Base-by-base conservation (phyloP, 768 basidiomycete species). In the Suillus placidus region DNA sequence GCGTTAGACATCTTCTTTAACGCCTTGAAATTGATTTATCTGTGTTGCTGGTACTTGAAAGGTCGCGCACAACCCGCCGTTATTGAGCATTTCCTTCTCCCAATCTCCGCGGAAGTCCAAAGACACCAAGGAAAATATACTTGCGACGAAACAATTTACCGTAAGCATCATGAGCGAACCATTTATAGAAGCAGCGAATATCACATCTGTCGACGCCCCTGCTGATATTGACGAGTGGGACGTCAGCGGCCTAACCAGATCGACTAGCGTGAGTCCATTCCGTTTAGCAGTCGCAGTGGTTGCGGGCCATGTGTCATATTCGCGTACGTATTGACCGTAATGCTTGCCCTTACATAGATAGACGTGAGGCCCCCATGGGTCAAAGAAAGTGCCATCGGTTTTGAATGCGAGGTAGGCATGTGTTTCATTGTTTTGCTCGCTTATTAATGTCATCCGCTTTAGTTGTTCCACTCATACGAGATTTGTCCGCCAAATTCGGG, bases 151-250 rank as follows among this genome's bases (percentile, higher is more conserved):
- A 66, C 82, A 90, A 71, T 94, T 93, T 74, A 87, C 87, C 9
- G 85, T 89, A 60, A 90, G 86, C 70, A 86, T 90, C 61, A 86
- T 94, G 69, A 90, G 87, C 63, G 89, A 92, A 73, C 77, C 85
- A 0, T 85, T 88, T 68, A 76, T 82, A 58, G 85, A 88, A 69
- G 83, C 84, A 3, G 86, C 85, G 9, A 88, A 89, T 71, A 75
- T 77, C 58, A 79, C 82, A n/a, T 80, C 85, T 9, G 80, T 86
- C 30, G 86, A 89, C 64, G 81, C 85, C 18, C 87, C 87, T 51
- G 79, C 78, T 6, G 74, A 82, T 52, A 78, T 81, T 35, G 80
- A 85, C 70, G 87, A 88, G 75, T 90, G 88, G 88, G 75, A 80
- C 52, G 74, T 88, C 62, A 86, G 86, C 67, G 89, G 89, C 34